Conservation (phyloP, 2,329 filamentous ascomycete species). For the Arthrobotrys pseudoclavata region DNA sequence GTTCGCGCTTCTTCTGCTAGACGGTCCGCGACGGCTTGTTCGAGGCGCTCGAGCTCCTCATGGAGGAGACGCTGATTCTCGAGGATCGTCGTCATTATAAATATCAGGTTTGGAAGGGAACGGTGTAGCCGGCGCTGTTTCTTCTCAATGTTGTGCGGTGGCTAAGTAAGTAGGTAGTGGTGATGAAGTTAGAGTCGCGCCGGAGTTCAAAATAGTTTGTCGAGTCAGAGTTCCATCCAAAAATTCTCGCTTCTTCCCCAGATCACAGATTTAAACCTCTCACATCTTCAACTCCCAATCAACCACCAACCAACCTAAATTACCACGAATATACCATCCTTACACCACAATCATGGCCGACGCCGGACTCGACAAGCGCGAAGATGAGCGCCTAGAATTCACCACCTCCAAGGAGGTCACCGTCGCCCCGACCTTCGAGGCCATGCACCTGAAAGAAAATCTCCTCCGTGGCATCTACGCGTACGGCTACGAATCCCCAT, state of each 20-base stretch:
- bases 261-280: slow-evolving; percentile 13
- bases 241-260: slow-evolving; percentile 59
- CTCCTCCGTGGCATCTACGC: slow-evolving; percentile 97
- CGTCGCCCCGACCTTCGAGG: slow-evolving; percentile 92
- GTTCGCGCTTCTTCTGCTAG: slow-evolving; percentile 89
- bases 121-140: neutral
- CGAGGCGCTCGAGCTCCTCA: slow-evolving; percentile 95
- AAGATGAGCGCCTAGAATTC: slow-evolving; percentile 98
- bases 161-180: slow-evolving; percentile 1
- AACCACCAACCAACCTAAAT: neutral
- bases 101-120: neutral
- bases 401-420: slow-evolving; percentile 97
- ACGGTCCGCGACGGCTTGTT: slow-evolving; percentile 92
- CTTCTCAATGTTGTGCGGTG: neutral
- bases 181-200: slow-evolving; percentile 28
- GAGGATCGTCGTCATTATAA: slow-evolving; percentile 71
- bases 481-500: slow-evolving; percentile 98
- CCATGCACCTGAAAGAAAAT: slow-evolving; percentile 97
- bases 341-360: slow-evolving; percentile 80
- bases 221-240: slow-evolving; percentile 22
- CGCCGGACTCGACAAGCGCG: slow-evolving; percentile 84
- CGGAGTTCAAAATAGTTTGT: neutral
- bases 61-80: slow-evolving; percentile 95
- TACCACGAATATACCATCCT: slow-evolving; percentile 32
- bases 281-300: slow-evolving; percentile 16